Conservation (phyloP, 2,329 filamentous ascomycete species). For the Chaetothyriales sp. region DNA sequence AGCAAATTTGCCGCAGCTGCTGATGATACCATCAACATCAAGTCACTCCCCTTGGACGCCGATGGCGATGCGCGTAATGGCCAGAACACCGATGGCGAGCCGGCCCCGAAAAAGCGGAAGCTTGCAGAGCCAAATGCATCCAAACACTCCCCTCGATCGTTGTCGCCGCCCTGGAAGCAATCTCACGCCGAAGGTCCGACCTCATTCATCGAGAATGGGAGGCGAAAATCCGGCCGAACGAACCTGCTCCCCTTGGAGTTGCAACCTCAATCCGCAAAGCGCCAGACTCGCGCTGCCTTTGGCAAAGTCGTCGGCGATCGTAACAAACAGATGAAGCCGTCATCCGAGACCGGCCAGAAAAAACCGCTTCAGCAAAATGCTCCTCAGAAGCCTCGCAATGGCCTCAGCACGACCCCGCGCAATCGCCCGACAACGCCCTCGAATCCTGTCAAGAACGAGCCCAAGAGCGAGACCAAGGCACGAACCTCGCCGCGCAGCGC, state of each 20-base stretch:
- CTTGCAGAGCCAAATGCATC: conserved; percentile 22
- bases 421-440: not conserved
- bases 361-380: not conserved
- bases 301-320: conserved; percentile 12
- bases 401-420: not conserved
- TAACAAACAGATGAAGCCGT: conserved; percentile 12
- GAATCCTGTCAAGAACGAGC: conserved; percentile 1
- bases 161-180: conserved; percentile 87
- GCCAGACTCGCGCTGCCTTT: conserved; percentile 30
- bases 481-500: not conserved
- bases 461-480: conserved; percentile 1
- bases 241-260: conserved; percentile 35
- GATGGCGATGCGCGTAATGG: not conserved
- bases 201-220: conserved; percentile 53
- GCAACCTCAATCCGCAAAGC: conserved; percentile 33
- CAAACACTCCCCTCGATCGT: conserved; percentile 26
- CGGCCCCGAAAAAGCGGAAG: conserved; percentile 32
- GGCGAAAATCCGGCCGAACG: conserved; percentile 46
- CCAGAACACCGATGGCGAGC: conserved; percentile 23
- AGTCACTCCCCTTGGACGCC: not conserved
- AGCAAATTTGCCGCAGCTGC: too few species aligned
- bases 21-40: not conserved
- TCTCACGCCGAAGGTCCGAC: conserved; percentile 73
- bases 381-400: conserved; percentile 1
- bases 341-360: conserved; percentile 16